phyloP scores from a whole-genome alignment of 169 alveolate genomes.

The Plasmodium vinckei region DNA sequence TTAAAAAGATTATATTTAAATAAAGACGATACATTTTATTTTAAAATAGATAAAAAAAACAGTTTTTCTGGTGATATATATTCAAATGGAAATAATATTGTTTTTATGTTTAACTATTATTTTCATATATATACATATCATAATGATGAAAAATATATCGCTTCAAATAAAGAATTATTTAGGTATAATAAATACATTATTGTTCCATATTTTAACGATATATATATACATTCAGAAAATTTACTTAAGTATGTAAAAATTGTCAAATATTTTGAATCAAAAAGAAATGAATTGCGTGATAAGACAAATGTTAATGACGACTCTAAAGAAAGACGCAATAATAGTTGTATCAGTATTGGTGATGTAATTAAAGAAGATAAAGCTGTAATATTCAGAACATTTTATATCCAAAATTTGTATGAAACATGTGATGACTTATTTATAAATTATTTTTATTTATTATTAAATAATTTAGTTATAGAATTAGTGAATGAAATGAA shows the following conservation, averaged over 20 bases:
- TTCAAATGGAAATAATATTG: conserved; percentile 32
- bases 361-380: conserved; percentile 27
- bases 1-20: conserved; percentile 57
- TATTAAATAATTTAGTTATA: conserved; percentile 39
- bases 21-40: conserved; percentile 47
- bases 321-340: not conserved
- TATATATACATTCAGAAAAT: conserved; percentile 38
- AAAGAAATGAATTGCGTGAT: not conserved
- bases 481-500: conserved; percentile 59
- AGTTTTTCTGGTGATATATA: conserved; percentile 25
- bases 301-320: conserved; percentile 14
- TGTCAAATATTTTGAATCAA: conserved; percentile 9
- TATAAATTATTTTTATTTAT: conserved; percentile 52
- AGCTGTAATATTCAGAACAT: conserved; percentile 7
- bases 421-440: conserved; percentile 43
- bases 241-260: conserved; percentile 44
- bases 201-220: conserved; percentile 65
- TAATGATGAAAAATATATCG: conserved; percentile 46
- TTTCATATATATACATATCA: conserved; percentile 52
- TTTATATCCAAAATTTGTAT: conserved; percentile 41
- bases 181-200: conserved; percentile 40
- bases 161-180: conserved; percentile 51
- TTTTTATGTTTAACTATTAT: conserved; percentile 45
- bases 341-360: not conserved
- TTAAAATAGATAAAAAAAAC: conserved; percentile 53